These are phyloP conservation scores for Fusarium sp. DNA, from an alignment of 2,329 filamentous ascomycete species.

Conservation along the genomic window DNA sequence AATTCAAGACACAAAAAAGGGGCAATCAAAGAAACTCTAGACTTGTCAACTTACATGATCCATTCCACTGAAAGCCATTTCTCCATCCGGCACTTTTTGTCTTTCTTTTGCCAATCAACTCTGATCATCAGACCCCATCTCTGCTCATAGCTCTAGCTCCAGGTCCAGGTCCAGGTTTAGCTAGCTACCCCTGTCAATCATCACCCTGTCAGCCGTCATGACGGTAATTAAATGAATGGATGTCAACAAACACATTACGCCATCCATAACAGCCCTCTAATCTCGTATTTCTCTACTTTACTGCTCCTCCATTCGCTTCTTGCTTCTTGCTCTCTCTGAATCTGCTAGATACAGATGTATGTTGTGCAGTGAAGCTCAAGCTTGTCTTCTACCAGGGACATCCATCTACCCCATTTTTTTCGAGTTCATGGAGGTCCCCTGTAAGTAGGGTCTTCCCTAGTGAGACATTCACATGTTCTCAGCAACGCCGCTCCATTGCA, in stretches of 20 bases:
- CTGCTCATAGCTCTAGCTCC: constrained; percentile 23
- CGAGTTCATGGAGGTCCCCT: constrained; percentile 1
- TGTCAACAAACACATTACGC: constrained; percentile 31
- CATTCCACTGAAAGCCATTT: constrained; percentile 7
- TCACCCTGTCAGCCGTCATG: constrained; percentile 34
- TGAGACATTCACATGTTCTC: constrained; percentile 17
- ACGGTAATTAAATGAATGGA: constrained; percentile 20
- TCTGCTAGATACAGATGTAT: background rate
- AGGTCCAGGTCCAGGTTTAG: background rate
- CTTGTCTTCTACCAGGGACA: background rate
- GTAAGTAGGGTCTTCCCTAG: background rate
- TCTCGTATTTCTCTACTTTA: background rate
- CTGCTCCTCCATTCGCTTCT: background rate
- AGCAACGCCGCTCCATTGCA: constrained; percentile 11
- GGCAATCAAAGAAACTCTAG: constrained; percentile 9
- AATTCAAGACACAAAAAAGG: constrained; percentile 22
- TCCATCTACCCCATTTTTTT: constrained; percentile 2
- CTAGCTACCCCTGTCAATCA: constrained; percentile 29
- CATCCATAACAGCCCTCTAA: constrained; percentile 8
- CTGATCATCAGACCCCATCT: constrained; percentile 26
- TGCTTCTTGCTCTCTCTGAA: background rate
- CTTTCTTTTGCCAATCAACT: constrained; percentile 25
- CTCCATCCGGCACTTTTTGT: constrained; percentile 18
- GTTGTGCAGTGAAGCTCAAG: background rate
- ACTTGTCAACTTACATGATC: constrained; percentile 6